phyloP scores from a whole-genome alignment of 495 filamentous ascomycete species.

The Podospora bellae-mahoneyi region DNA sequence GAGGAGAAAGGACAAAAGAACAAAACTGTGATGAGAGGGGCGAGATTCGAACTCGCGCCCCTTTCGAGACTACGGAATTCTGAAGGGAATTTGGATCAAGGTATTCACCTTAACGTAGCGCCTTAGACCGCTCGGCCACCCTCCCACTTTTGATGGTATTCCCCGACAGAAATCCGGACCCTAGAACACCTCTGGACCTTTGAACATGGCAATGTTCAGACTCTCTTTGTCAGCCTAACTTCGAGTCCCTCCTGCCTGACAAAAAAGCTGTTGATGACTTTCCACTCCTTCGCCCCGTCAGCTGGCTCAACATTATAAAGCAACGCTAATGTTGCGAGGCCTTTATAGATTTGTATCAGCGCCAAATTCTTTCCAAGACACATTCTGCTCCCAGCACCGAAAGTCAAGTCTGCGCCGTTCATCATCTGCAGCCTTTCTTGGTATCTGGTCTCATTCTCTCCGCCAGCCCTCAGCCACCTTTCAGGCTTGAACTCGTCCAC shows the following conservation, averaged over 20 bases:
- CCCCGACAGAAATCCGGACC: not conserved
- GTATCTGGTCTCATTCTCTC: conserved; percentile 28
- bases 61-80: too few species aligned
- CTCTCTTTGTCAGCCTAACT: conserved; percentile 16
- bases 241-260: conserved; percentile 32
- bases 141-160: not conserved
- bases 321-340: conserved; percentile 37
- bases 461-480: conserved; percentile 44
- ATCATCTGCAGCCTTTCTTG: conserved; percentile 27
- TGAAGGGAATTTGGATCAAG: too few species aligned
- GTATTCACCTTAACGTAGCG: not conserved
- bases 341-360: conserved; percentile 43
- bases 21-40: too few species aligned
- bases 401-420: conserved; percentile 37
- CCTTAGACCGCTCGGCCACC: not conserved
- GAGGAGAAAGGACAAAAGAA: too few species aligned
- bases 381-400: conserved; percentile 39
- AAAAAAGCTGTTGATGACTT: conserved; percentile 38
- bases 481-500: conserved; percentile 50
- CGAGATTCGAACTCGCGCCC: too few species aligned
- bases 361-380: conserved; percentile 45
- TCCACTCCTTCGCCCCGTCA: conserved; percentile 37
- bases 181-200: not conserved
- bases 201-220: not conserved
- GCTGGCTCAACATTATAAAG: conserved; percentile 36